phyloP scores from a whole-genome alignment of 1,284 basidiomycete species.

The Boletus austroedulis region DNA sequence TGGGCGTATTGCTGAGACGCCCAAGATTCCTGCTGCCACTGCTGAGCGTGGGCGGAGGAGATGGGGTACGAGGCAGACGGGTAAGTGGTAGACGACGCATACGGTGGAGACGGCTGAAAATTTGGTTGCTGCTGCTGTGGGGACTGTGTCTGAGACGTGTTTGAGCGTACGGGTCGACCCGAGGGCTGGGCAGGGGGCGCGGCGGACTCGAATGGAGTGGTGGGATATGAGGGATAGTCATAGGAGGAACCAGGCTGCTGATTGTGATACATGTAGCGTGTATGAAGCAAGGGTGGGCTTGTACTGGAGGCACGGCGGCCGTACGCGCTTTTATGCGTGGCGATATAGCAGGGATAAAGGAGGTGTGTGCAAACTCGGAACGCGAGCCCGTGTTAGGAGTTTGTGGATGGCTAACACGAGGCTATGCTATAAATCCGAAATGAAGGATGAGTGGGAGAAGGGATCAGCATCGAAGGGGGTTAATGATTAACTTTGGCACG shows the following conservation, averaged over 20 bases:
- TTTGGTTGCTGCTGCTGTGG: conserved; percentile 32
- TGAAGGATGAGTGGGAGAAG: conserved; percentile 36
- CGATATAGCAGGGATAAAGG: conserved; percentile 30
- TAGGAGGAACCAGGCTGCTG: conserved; percentile 46
- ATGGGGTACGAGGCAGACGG: conserved; percentile 28
- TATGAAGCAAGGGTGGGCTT: conserved; percentile 13
- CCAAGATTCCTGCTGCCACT: conserved; percentile 39
- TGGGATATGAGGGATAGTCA: conserved; percentile 48
- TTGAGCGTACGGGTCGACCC: conserved; percentile 36
- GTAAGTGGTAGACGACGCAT: conserved; percentile 30
- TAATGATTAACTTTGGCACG: conserved; percentile 37
- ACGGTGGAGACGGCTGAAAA: conserved; percentile 33
- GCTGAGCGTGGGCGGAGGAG: conserved; percentile 34
- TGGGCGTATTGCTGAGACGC: conserved; percentile 35
- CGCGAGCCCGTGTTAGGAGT: conserved; percentile 33
- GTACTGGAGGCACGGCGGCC: conserved; percentile 17
- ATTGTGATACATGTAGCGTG: conserved; percentile 47
- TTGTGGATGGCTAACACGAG: conserved; percentile 34
- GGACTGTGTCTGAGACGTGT: conserved; percentile 42
- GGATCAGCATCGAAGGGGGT: conserved; percentile 34
- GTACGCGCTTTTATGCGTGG: conserved; percentile 33
- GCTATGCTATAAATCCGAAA: conserved; percentile 37
- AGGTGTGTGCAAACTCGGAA: conserved; percentile 33
- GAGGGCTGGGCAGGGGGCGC: conserved; percentile 39
- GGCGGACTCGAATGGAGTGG: conserved; percentile 40